These are phyloP conservation scores for Hericium erinaceus DNA, from an alignment of 768 basidiomycete genomes.

Conservation along the genomic window DNA sequence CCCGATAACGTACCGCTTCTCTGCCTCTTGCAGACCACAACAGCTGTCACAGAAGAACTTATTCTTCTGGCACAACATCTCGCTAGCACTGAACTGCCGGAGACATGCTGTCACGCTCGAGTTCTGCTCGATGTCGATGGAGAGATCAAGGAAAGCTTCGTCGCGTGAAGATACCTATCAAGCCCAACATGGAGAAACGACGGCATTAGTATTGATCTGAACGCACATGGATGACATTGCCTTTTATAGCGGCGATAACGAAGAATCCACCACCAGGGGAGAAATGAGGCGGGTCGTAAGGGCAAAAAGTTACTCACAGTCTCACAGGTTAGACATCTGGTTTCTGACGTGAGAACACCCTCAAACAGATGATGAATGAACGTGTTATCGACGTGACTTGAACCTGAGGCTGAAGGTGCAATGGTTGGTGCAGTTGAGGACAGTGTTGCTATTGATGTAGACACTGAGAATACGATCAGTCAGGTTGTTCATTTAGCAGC, in stretches of 20 bases:
- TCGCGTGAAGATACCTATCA: constrained; percentile 53
- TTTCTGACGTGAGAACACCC: constrained; percentile 92
- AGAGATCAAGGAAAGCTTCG: constrained; percentile 95
- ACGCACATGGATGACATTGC: not conserved
- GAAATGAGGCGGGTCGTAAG: not conserved
- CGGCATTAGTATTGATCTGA: constrained; percentile 18
- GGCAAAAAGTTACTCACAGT: constrained; percentile 41
- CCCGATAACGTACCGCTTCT: constrained; percentile 66
- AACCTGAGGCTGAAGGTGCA: constrained; percentile 29
- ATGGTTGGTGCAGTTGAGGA: constrained; percentile 34
- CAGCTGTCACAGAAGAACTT: constrained; percentile 98
- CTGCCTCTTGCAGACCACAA: constrained; percentile 94
- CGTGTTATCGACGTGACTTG: constrained; percentile 39
- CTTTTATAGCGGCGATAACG: not conserved
- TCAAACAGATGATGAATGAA: constrained; percentile 91
- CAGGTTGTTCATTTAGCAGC: constrained; percentile 2
- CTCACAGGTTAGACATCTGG: constrained; percentile 95
- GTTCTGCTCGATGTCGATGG: constrained; percentile 98
- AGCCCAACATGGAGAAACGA: not conserved
- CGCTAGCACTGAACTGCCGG: constrained; percentile 92
- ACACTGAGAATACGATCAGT: constrained; percentile 31
- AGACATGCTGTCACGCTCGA: constrained; percentile 94
- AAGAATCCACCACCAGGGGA: not conserved
- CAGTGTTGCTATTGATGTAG: constrained; percentile 49
- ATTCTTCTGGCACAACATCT: constrained; percentile 97